These are phyloP conservation scores for Saksenaea vasiformis DNA, from an alignment of 371 early-diverging fungal genomes.

Conservation along the genomic window DNA sequence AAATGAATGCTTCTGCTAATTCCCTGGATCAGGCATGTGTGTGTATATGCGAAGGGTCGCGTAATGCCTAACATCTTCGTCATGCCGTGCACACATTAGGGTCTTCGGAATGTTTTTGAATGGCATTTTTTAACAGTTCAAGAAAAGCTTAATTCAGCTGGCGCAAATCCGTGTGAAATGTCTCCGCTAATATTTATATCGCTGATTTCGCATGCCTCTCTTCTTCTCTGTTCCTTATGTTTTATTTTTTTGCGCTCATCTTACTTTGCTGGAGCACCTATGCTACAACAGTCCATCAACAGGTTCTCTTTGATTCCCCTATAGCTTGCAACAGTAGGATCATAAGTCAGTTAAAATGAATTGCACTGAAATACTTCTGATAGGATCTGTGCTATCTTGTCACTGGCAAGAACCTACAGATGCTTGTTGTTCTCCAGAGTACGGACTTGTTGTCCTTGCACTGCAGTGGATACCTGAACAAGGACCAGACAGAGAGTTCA, in stretches of 20 bases:
- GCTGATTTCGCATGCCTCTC: too few relatives aligned
- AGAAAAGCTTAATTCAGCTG: too few relatives aligned
- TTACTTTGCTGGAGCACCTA: background rate
- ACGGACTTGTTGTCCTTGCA: conserved; percentile 66
- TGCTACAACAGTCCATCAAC: background rate
- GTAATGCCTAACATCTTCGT: too few relatives aligned
- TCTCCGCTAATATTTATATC: too few relatives aligned
- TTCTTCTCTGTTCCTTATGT: background rate
- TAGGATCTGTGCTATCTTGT: conserved; percentile 42
- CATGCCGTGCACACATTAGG: too few relatives aligned
- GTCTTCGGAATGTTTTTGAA: too few relatives aligned
- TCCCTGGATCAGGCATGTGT: too few relatives aligned
- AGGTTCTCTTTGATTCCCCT: background rate
- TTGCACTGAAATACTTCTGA: background rate
- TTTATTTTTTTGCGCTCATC: background rate
- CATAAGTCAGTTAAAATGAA: background rate
- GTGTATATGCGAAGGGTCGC: too few relatives aligned
- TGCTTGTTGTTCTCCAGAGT: conserved; percentile 70
- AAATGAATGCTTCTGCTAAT: too few relatives aligned
- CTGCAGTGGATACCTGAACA: conserved; percentile 49
- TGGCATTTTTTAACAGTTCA: too few relatives aligned
- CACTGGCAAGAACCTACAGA: conserved; percentile 42
- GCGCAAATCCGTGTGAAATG: too few relatives aligned
- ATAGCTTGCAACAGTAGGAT: conserved; percentile 1
- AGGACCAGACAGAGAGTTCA: conserved; percentile 54